Conservation (phyloP, 352 stramenopile genomes). For the Phytophthora parvispora region DNA sequence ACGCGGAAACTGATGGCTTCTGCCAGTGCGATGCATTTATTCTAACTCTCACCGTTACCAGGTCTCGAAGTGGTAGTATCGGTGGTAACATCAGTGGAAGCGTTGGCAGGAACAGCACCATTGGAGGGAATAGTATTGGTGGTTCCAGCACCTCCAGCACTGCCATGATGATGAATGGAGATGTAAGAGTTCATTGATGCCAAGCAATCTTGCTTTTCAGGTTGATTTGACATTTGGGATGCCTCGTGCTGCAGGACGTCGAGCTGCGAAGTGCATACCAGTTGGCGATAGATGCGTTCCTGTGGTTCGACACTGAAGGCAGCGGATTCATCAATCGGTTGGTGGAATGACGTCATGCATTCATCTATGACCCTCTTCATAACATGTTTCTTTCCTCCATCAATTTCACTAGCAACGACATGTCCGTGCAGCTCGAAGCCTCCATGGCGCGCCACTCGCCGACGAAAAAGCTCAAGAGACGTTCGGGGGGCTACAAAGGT, state of each 20-base stretch:
- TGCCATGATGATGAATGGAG: neutral
- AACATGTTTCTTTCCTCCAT: neutral
- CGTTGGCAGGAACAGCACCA: neutral
- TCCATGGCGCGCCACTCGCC: slow-evolving; percentile 72
- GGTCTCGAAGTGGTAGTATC: slow-evolving; percentile 5
- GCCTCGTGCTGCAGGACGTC: slow-evolving; percentile 55
- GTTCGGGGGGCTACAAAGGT: slow-evolving; percentile 10
- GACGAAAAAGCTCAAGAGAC: slow-evolving; percentile 58
- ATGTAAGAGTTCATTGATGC: neutral
- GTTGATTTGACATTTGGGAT: neutral
- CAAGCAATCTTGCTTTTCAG: neutral
- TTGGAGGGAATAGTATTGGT: neutral
- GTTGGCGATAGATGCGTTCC: slow-evolving; percentile 76
- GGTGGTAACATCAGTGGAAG: neutral
- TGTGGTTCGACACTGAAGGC: slow-evolving; percentile 82
- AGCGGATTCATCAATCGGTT: slow-evolving; percentile 76
- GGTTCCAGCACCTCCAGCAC: neutral
- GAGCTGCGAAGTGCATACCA: slow-evolving; percentile 82
- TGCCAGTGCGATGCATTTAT: neutral
- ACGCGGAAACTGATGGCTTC: too few relatives aligned
- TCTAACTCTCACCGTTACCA: neutral
- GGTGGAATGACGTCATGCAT: neutral
- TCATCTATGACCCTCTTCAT: neutral
- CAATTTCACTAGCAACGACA: slow-evolving; percentile 36
- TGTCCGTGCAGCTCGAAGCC: slow-evolving; percentile 58